A percentile compares a stretch with the other conserved stretches of the same genome.
Evolutionary conservation across 306 rosid species (phyloP).

Genomic region (Datisca glomerata): DNA sequence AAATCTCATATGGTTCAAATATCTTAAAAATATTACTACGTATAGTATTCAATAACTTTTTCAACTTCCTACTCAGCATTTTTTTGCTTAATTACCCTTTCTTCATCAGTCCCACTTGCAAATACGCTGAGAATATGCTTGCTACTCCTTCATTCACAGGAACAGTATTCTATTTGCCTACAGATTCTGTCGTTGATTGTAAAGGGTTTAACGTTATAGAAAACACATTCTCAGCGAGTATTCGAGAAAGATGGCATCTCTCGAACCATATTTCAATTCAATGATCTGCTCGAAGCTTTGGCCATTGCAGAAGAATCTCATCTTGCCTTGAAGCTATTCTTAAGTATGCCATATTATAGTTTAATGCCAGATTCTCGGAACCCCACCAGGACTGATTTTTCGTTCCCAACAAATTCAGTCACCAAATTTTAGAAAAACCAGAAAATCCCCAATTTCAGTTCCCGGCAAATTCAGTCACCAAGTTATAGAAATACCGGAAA

Average conservation of each 20-base stretch:
- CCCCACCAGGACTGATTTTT: no score
- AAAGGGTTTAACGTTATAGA: slow-evolving; percentile 16
- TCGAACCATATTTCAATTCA: slow-evolving; percentile 30
- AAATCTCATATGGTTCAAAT: no score
- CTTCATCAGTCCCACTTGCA: slow-evolving; percentile 9
- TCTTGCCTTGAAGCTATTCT: slow-evolving; percentile 28
- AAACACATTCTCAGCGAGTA: slow-evolving; percentile 9
- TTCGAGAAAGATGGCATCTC: slow-evolving; percentile 15
- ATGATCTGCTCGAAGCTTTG: slow-evolving; percentile 42
- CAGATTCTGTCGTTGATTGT: slow-evolving; percentile 18
- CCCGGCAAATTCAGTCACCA: no score
- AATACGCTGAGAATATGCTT: slow-evolving; percentile 5
- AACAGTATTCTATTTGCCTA: no score
- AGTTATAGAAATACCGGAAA: no score
- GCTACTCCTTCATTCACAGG: slow-evolving; percentile 6
- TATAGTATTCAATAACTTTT: no score
- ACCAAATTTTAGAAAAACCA: no score
- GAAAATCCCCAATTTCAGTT: no score
- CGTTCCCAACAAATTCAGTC: no score
- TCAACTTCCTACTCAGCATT: slow-evolving; percentile 13
- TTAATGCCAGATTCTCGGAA: slow-evolving; percentile 44
- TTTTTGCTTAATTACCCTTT: slow-evolving; percentile 6
- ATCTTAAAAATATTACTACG: no score
- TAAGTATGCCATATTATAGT: slow-evolving; percentile 19
- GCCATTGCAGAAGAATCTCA: slow-evolving; percentile 17